Percentiles rank a stretch among this genome's conserved stretches.
Evolutionary conservation across 2,329 filamentous ascomycete genomes (phyloP).

Genomic region (Orbilia blumenaviensis): DNA sequence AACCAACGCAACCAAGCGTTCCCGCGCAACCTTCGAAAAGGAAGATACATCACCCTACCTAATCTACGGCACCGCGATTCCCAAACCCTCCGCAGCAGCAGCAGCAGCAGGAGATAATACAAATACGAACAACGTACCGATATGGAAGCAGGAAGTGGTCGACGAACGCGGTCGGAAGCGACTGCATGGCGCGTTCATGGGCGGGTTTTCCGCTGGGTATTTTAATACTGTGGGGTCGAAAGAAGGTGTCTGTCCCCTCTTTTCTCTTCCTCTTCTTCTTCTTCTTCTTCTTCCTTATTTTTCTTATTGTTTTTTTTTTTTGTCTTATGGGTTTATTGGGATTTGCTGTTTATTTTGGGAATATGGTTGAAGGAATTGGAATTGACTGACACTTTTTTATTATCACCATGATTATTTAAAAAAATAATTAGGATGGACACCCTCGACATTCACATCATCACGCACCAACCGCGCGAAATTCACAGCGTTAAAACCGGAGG

Average conservation of each 20-base stretch:
- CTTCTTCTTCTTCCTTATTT: neutral
- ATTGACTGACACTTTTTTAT: conserved; percentile 47
- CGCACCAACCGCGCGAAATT: conserved; percentile 75
- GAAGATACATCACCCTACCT: conserved; percentile 73
- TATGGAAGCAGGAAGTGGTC: conserved; percentile 98
- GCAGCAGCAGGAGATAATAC: too few relatives aligned
- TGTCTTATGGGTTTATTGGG: neutral
- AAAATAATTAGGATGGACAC: conserved; percentile 75
- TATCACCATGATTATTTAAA: too few relatives aligned
- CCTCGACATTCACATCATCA: conserved; percentile 89
- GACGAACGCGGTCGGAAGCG: conserved; percentile 91
- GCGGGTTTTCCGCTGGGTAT: conserved; percentile 97
- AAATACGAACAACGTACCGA: conserved; percentile 84
- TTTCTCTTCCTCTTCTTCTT: neutral
- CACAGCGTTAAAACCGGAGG: conserved; percentile 74
- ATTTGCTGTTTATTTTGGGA: neutral
- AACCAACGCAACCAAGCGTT: conserved; percentile 72
- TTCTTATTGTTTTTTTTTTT: neutral
- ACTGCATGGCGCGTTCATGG: conserved; percentile 94
- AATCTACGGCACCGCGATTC: conserved; percentile 84
- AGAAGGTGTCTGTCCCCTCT: conserved; percentile 67
- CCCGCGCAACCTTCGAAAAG: conserved; percentile 77
- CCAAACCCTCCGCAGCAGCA: conserved; percentile 77
- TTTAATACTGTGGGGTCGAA: conserved; percentile 99
- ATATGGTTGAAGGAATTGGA: too few relatives aligned